Evolutionary conservation across 1,284 basidiomycete genomes (phyloP), one percentile per base, ranked within the genome.

Genomic region (Cryptococcus jaspeensis): DNA sequence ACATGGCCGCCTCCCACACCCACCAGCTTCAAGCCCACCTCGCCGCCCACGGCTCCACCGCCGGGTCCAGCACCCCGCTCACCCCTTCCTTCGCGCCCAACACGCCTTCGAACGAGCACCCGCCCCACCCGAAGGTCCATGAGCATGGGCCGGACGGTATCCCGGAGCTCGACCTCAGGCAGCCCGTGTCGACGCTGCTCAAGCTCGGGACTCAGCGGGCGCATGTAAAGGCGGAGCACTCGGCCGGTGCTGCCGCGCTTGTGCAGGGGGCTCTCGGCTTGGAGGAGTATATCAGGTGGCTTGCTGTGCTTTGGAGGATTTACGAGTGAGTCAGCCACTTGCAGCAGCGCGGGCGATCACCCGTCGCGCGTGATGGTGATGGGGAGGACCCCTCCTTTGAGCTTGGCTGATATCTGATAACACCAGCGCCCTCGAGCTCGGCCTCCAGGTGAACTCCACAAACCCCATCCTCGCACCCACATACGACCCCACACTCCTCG

Each of bases 281-380:
- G 66, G 81, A 83, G 42, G 87, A 89, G 69, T 89, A 89, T 71
- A 75, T 85, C 18, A 81, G 83, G 46, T 89, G 85, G 76, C 80
- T 89, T 40, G 84, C 87, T 79, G 85, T 88, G 79, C 81, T 91
- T 9, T 89, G 86, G 84, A 83, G 88, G 63, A 79, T 91, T 20
- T 92, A 91, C 77, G 79, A 84, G 88, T 90, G 66, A 78, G 86
- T 82, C 1, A 8, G 44, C 13, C 36, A 12, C 35, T 11, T 41
- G 7, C 13, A 32, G 18, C 23, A n/a, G 18, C 28, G 11, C 15
- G 28, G 38, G 16, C 5, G 12, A 25, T 23, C 46, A 13, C 15
- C n/a, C 11, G 37, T 12, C 22, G 22, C n/a, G 28, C 25, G 40
- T 4, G 20, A 52, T n/a, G 20, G 40, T 41, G 16, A 41, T 41